phyloP scores from a whole-genome alignment of 1,284 basidiomycete species.

The Rhodotorula glutinis region DNA sequence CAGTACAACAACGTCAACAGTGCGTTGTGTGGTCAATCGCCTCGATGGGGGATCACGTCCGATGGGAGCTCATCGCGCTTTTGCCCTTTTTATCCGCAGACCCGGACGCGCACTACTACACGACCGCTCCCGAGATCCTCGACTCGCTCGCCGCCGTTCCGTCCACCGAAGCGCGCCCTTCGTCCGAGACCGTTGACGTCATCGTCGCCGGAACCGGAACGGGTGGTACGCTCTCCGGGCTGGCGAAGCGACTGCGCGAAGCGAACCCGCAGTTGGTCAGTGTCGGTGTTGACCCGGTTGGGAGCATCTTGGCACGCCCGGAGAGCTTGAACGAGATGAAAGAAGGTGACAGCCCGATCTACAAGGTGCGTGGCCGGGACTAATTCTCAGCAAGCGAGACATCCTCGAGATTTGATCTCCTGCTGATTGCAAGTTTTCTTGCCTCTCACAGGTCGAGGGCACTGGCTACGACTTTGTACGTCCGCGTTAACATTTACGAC shows the following conservation, averaged over 20 bases:
- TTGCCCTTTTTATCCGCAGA: slow-evolving; percentile 47
- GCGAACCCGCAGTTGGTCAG: slow-evolving; percentile 60
- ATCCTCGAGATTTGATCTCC: too few species aligned
- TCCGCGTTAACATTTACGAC: not conserved
- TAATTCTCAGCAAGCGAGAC: not conserved
- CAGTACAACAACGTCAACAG: slow-evolving; percentile 71
- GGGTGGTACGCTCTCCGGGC: slow-evolving; percentile 87
- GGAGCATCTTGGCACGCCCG: slow-evolving; percentile 79
- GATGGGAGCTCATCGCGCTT: not conserved
- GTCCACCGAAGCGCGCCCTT: slow-evolving; percentile 51
- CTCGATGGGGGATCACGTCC: not conserved
- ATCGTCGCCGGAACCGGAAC: slow-evolving; percentile 89
- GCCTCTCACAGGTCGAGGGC: slow-evolving; percentile 63
- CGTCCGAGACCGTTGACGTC: slow-evolving; percentile 66
- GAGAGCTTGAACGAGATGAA: slow-evolving; percentile 58
- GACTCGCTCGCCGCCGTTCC: slow-evolving; percentile 49
- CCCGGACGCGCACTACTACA: slow-evolving; percentile 80
- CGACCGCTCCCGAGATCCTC: slow-evolving; percentile 86
- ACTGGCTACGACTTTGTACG: slow-evolving; percentile 83
- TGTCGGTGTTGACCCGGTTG: slow-evolving; percentile 90
- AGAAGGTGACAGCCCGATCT: slow-evolving; percentile 60
- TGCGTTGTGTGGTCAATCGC: slow-evolving; percentile 16
- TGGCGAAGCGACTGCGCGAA: slow-evolving; percentile 77
- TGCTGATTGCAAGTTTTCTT: too few species aligned
- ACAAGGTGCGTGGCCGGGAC: slow-evolving; percentile 51